Evolutionary conservation across 148 eudicot genomes (phyloP).

Genomic region (Mesembryanthemum crystallinum): DNA sequence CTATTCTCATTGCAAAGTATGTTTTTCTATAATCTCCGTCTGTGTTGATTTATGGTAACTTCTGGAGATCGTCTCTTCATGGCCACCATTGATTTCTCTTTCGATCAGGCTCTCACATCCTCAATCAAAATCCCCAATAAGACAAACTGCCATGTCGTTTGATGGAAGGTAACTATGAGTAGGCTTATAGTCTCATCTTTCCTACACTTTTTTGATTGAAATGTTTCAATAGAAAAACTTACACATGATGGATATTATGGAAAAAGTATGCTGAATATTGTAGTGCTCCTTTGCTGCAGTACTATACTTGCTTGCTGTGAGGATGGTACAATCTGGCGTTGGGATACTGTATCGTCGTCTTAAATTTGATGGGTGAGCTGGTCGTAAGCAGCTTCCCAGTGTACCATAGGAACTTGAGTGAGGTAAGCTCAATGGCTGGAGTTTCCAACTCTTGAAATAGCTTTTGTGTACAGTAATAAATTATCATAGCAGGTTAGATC

Average conservation of each 20-base stretch:
- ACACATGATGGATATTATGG: background rate
- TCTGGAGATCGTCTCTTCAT: background rate
- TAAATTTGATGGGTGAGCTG: background rate
- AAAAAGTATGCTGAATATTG: conserved; percentile 10
- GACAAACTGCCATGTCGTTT: conserved; percentile 95
- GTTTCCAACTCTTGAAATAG: background rate
- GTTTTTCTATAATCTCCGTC: background rate
- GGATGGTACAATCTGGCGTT: conserved; percentile 96
- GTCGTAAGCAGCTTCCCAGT: background rate
- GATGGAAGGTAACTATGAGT: conserved; percentile 75
- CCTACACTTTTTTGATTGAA: background rate
- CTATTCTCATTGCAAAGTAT: conserved; percentile 82
- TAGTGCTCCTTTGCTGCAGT: conserved; percentile 39
- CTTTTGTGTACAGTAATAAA: background rate
- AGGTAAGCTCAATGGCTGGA: conserved; percentile 16
- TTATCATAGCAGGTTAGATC: no score
- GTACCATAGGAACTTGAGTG: background rate
- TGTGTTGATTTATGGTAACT: background rate
- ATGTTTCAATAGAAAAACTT: background rate
- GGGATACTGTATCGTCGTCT: conserved; percentile 71
- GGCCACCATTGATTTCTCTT: background rate
- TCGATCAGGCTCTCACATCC: conserved; percentile 62
- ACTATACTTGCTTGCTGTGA: conserved; percentile 90
- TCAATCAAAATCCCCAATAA: conserved; percentile 82
- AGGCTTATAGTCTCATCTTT: background rate